phyloP scores from a whole-genome alignment of 192 early-diverging fungal species.

The Rhizoclosmatium sp. region DNA sequence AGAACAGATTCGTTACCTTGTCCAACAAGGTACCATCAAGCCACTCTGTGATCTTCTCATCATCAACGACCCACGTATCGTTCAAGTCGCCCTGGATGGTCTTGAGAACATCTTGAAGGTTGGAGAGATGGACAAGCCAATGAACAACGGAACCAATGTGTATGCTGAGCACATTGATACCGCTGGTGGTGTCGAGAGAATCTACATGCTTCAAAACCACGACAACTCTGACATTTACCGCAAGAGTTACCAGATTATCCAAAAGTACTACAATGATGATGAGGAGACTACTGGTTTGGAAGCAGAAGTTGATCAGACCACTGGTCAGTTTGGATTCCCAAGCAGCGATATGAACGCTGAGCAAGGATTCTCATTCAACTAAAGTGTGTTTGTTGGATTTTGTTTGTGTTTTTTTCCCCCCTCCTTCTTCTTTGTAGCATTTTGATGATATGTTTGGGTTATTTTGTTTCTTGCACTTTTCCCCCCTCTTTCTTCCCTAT shows the following conservation, averaged over 20 bases:
- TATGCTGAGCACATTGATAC: slow-evolving; percentile 93
- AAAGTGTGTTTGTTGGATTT: background rate
- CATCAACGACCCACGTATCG: slow-evolving; percentile 94
- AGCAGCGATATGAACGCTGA: slow-evolving; percentile 37
- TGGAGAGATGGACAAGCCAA: slow-evolving; percentile 82
- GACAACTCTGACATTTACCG: slow-evolving; percentile 96
- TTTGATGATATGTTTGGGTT: too few species aligned
- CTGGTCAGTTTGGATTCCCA: slow-evolving; percentile 82
- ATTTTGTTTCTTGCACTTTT: too few species aligned
- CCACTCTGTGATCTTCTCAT: slow-evolving; percentile 93
- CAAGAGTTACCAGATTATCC: slow-evolving; percentile 95
- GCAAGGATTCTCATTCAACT: slow-evolving; percentile 37
- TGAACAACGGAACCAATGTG: slow-evolving; percentile 75
- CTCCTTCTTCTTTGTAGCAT: background rate
- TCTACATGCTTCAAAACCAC: slow-evolving; percentile 93
- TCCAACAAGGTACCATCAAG: slow-evolving; percentile 90
- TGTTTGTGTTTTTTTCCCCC: slow-evolving; percentile 6
- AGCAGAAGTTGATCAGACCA: slow-evolving; percentile 71
- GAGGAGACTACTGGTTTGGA: slow-evolving; percentile 74
- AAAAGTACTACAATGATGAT: slow-evolving; percentile 93
- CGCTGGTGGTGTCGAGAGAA: slow-evolving; percentile 93
- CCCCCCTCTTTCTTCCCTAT: too few species aligned
- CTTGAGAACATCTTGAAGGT: slow-evolving; percentile 98
- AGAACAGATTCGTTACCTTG: slow-evolving; percentile 92
- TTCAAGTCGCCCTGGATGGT: slow-evolving; percentile 95